phyloP scores from a whole-genome alignment of 23 red algal species.

The Gracilaria gracilis region DNA sequence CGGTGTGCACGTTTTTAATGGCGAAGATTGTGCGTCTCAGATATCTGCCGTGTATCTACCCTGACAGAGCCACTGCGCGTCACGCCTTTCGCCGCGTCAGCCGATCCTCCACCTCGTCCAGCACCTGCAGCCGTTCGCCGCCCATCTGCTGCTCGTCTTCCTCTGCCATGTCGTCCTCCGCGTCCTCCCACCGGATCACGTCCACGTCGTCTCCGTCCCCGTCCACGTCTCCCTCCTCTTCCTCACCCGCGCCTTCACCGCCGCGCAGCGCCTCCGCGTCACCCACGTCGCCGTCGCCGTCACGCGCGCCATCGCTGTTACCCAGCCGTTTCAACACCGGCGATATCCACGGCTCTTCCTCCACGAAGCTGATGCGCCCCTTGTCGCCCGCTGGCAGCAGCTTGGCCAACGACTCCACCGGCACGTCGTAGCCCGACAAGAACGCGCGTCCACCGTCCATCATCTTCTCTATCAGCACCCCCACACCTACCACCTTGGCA shows the following conservation, averaged over 20 bases:
- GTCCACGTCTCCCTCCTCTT: background rate
- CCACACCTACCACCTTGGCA: conserved; percentile 82
- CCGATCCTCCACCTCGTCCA: conserved; percentile 51
- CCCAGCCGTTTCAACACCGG: conserved; percentile 1
- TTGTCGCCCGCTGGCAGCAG: conserved; percentile 52
- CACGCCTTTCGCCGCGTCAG: conserved; percentile 12
- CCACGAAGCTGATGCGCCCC: conserved; percentile 61
- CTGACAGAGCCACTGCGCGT: too few species aligned
- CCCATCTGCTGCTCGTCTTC: background rate
- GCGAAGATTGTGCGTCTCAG: too few species aligned
- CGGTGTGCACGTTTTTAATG: background rate
- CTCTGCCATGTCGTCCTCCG: conserved; percentile 21
- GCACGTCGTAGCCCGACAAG: conserved; percentile 91
- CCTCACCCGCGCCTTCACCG: background rate
- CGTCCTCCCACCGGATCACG: background rate
- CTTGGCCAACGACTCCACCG: conserved; percentile 85
- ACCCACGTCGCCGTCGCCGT: background rate
- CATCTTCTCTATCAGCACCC: conserved; percentile 91
- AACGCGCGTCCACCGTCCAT: conserved; percentile 80
- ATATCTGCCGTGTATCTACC: too few species aligned
- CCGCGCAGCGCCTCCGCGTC: background rate
- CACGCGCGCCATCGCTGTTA: background rate
- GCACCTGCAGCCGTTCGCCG: conserved; percentile 3
- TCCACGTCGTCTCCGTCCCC: conserved; percentile 12
- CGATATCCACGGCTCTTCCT: conserved; percentile 71